Percentiles rank a stretch among this genome's conserved stretches.
Evolutionary conservation across 1,139 yeast species (phyloP).

Genomic region (Meyerozyma carpophila): DNA sequence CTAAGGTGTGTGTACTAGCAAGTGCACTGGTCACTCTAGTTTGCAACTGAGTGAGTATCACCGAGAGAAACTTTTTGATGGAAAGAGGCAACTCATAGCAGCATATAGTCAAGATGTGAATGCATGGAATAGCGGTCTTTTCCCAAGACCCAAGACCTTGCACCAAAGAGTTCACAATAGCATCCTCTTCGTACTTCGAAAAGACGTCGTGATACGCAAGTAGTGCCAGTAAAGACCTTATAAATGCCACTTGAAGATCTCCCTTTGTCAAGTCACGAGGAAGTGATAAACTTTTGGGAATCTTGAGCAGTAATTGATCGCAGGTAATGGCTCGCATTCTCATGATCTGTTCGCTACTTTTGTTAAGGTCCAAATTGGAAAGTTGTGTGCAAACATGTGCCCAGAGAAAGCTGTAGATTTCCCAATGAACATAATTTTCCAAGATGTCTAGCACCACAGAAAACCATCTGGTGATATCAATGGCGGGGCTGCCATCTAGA

Average conservation of each 20-base stretch:
- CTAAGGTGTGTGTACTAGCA: conserved; percentile 72
- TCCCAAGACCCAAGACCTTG: conserved; percentile 73
- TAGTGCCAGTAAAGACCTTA: conserved; percentile 61
- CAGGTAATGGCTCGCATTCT: conserved; percentile 48
- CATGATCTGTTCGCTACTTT: conserved; percentile 39
- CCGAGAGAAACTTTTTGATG: conserved; percentile 61
- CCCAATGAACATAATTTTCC: conserved; percentile 63
- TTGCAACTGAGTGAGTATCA: conserved; percentile 64
- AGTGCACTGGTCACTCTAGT: conserved; percentile 66
- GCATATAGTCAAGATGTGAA: conserved; percentile 70
- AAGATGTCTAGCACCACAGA: conserved; percentile 44
- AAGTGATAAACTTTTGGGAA: conserved; percentile 39
- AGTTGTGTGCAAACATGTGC: conserved; percentile 72
- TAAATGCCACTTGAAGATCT: conserved; percentile 63
- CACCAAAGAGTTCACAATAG: conserved; percentile 58
- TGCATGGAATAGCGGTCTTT: conserved; percentile 70
- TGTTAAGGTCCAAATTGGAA: conserved; percentile 54
- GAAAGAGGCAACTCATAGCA: conserved; percentile 79
- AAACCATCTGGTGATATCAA: conserved; percentile 53
- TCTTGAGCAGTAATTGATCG: conserved; percentile 51
- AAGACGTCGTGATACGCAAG: conserved; percentile 61
- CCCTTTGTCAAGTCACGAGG: conserved; percentile 47
- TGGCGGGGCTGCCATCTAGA: conserved; percentile 12
- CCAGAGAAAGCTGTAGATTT: conserved; percentile 59
- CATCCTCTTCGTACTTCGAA: conserved; percentile 62